Evolutionary conservation across 768 basidiomycete species (phyloP).

Genomic region (Lactarius indigo): DNA sequence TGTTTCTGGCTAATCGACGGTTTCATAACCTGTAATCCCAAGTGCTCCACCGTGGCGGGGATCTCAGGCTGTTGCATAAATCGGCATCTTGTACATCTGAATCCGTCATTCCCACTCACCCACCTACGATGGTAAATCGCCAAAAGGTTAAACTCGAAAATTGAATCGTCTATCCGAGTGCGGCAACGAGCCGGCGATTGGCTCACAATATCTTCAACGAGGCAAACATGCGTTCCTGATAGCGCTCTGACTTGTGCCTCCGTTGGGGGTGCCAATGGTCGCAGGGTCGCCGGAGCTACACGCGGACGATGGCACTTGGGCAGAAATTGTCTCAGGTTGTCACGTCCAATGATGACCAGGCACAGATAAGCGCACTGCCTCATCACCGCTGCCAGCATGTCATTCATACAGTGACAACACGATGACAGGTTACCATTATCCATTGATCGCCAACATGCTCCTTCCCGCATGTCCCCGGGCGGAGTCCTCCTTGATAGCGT

Average conservation of each 20-base stretch:
- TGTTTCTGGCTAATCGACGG: constrained; percentile 12
- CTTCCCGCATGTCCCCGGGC: constrained; percentile 15
- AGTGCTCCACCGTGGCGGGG: constrained; percentile 14
- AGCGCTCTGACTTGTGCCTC: constrained; percentile 15
- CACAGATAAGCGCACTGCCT: constrained; percentile 21
- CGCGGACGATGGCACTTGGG: constrained; percentile 8
- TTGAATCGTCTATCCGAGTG: constrained; percentile 17
- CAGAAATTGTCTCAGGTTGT: constrained; percentile 7
- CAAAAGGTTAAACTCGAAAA: constrained; percentile 27
- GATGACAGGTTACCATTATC: constrained; percentile 15
- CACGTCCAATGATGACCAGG: constrained; percentile 13
- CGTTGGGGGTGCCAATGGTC: constrained; percentile 15
- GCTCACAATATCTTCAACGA: constrained; percentile 19
- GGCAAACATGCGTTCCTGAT: constrained; percentile 22
- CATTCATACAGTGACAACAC: constrained; percentile 14
- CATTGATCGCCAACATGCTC: constrained; percentile 10
- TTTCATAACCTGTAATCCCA: constrained; percentile 6
- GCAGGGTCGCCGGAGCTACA: constrained; percentile 20
- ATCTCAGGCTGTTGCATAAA: constrained; percentile 19
- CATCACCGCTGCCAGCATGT: constrained; percentile 20
- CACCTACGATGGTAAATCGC: constrained; percentile 26
- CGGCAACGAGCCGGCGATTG: constrained; percentile 11
- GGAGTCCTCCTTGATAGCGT: constrained; percentile 28
- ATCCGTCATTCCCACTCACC: constrained; percentile 20
- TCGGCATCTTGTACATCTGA: constrained; percentile 19